Evolutionary conservation across 2,329 filamentous ascomycete genomes (phyloP), one percentile per base, ranked within the genome.

Genomic region (Colletotrichum musae): DNA sequence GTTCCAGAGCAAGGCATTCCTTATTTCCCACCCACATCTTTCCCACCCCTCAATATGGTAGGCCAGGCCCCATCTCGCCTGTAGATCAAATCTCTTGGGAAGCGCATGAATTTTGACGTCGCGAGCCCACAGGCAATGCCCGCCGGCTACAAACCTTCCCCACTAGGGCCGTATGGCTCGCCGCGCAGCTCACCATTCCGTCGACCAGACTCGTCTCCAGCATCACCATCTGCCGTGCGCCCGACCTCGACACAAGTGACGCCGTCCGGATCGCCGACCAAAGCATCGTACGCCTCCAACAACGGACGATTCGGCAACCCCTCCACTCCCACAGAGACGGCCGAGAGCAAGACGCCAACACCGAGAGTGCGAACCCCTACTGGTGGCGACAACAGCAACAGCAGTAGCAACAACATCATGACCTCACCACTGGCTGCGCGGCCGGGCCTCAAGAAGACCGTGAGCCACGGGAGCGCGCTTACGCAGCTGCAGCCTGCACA

Each of bases 401-500:
- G 32, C 32, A 36, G 3, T 36, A 10, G 68, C 57, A 72, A 70
- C 57, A 72, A 78, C 52, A 81, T 78, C 82, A 81, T 73, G 70
- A 77, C 70, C 67, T 86, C 74, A 73, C 83, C 75, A 73, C 74
- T 76, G 32, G 77, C 79, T 41, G 73, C 78, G 5, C 76, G 78
- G 28, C 74, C 76, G 15, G 71, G 78, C 10, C 74, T 77, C 21
- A 71, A 80, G 28, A 80, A 81, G 47, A 75, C 81, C 6, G 75
- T 83, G 48, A 79, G 79, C 4, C 80, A 83, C 62, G 83, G 85
- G 41, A 89, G 86, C 74, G 85, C 90, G 15, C 83, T 94, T 52
- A 91, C 91, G 3, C 92, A 93, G 75, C 82, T 98, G 50, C 93
- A 95, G 45, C 91, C 94, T 2, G 86, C 93, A 3, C 94, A 98